Evolutionary conservation across 352 stramenopile genomes (phyloP), one percentile per base, ranked within the genome.

Genomic region (Globisporangium recalcitrans): DNA sequence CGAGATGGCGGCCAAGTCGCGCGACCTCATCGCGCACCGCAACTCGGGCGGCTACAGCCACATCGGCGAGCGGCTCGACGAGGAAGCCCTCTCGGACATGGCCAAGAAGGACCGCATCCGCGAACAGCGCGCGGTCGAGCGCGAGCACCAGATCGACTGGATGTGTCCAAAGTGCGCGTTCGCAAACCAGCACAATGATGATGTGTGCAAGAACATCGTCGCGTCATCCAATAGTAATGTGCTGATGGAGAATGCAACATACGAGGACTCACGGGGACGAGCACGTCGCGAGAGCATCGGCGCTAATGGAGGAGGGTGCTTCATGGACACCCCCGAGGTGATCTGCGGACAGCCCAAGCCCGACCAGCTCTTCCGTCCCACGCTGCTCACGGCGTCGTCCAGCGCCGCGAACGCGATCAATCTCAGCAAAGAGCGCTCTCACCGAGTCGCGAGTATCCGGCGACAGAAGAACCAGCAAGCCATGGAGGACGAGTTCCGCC

Each of bases 91-190:
- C 13, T 75, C 67, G 4, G 84, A 93, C 51, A 61, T 87, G 27
- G 77, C 80, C 42, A 90, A 87, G 63, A 86, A 84, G 49, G 67
- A 83, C 55, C 72, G 80, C 52, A 65, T 77, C 1, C 56, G 72
- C 5, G 74, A 82, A 19, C 76, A 74, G 31, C 77, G 74, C 8
- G 70, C 65, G 21, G 42, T 52, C 8, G 78, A 88, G 34, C 68
- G 70, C 6, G 77, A 85, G 36, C 55, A 80, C 6, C 56, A 88
- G 48, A 65, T 85, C 53, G 71, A 88, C 68, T 93, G 84, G 84
- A 91, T 87, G 71, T 93, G 84, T 26, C 78, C 82, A 19, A 90
- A 90, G 61, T 93, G 84, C 57, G 78, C 82, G 1, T 82, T 73
- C 53, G 60, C 80, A 36, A 93, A 93, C 68, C 70, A 80, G 26